Evolutionary conservation across 495 filamentous ascomycete species (phyloP), one percentile per base, ranked within the genome.

Genomic region (Podospora fimiseda): DNA sequence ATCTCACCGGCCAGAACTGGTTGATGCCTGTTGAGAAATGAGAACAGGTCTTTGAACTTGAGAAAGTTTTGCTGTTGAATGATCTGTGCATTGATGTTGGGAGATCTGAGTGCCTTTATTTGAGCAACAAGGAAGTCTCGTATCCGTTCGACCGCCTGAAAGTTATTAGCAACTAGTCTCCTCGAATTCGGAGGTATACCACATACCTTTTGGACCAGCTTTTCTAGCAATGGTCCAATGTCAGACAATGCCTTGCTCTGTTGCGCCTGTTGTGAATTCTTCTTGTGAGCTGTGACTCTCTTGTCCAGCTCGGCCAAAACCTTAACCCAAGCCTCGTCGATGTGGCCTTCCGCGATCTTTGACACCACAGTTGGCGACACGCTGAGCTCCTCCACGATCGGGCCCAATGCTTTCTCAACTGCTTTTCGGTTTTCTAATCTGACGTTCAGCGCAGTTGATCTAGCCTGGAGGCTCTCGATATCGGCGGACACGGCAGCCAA

Each of bases 61-160:
- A 96, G 75, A 68, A 98, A 87, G 30, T 84, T 82, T 59, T 90
- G 84, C 55, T 96, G 90, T 63, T 98, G 93, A 36, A 97, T 90
- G 24, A 95, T 85, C 61, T 98, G 94, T 7, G 90, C 88, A 61
- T 98, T 97, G 64, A 96, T 93, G 61, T 88, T 92, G 3, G 94
- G 94, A 1, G 93, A 92, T 36, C 93, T 79, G 36, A 97, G 72
- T 0, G 91, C 87, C 63, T 95, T 94, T 59, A 97, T 91, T 66
- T 96, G 90, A 20, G 88, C 80, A 18, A 96, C 93, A 47, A 97
- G 74, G 60, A 94, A 95, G 65, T 98, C 91, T 40, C 93, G 79
- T 66, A 96, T 95, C 53, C 93, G 79, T 70, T 96, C 90, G 36
- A 94, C 75, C n/a, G 90, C 93, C 84, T 89, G 36, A 9, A n/a